These are phyloP conservation scores for Nicotiana paniculata DNA, from an alignment of 257 asterid species.

Conservation along the genomic window DNA sequence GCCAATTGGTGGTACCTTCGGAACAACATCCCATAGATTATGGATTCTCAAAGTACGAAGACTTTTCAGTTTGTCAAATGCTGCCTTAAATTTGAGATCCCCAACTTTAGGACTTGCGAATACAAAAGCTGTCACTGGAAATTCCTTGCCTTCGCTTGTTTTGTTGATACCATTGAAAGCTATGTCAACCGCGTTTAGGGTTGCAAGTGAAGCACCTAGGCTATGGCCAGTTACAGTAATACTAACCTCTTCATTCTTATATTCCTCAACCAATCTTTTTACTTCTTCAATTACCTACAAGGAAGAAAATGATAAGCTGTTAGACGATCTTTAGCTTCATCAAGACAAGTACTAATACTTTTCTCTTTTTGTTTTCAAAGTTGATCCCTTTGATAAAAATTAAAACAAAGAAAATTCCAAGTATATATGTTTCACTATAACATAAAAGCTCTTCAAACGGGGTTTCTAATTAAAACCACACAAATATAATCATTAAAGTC, in stretches of 20 bases:
- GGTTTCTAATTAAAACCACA: background rate
- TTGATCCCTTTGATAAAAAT: too few relatives aligned
- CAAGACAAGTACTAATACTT: background rate
- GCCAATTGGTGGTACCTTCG: constrained; percentile 38
- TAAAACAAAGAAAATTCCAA: background rate
- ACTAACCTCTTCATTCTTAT: constrained; percentile 63
- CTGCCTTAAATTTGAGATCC: constrained; percentile 25
- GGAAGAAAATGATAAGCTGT: background rate
- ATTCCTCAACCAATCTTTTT: constrained; percentile 48
- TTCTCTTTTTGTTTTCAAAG: background rate
- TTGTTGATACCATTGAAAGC: constrained; percentile 45
- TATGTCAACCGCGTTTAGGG: constrained; percentile 60
- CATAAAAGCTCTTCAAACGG: too few relatives aligned
- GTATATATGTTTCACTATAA: background rate
- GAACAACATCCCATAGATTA: constrained; percentile 54
- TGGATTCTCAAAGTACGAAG: constrained; percentile 35
- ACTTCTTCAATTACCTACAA: constrained; percentile 60
- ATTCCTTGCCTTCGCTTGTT: constrained; percentile 33
- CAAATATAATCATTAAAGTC: background rate
- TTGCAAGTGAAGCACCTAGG: constrained; percentile 66
- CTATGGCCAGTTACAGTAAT: constrained; percentile 74
- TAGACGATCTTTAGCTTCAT: background rate
- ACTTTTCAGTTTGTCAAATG: constrained; percentile 9
- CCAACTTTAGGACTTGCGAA: constrained; percentile 76
- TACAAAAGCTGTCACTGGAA: constrained; percentile 53